Evolutionary conservation across 805 yeast genomes (phyloP), one percentile per base, ranked within the genome.

Genomic region (Kuraishia borneana): DNA sequence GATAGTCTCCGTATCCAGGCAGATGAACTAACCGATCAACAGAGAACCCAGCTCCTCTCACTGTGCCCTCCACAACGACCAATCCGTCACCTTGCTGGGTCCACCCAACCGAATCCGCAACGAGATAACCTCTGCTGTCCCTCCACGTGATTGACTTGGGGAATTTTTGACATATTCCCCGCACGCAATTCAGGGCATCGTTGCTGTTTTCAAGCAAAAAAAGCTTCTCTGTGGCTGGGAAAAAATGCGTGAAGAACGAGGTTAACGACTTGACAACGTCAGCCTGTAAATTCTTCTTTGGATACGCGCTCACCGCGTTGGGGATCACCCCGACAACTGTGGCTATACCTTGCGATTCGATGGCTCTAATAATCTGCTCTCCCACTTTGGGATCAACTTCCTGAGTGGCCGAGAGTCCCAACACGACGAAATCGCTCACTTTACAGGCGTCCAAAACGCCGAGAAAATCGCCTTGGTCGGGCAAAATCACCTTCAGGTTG

Each of bases 61-160:
- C 85, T 4, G 75, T 70, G 33, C 98, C 99, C 50, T 77, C 80
- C 5, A 92, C 69, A 5, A 71, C 70, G 26, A 87, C 51, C 5
- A 50, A 41, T 3, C 66, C 65, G 36, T 43, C 47, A 26, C 36
- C 42, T 8, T 43, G 37, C 4, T 56, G 47, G 13, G 59, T 53
- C 63, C 70, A 70, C 17, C 53, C 44, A 1, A 82, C 64, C 3
- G 56, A 48, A 43, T 87, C 94, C 2, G 94, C 88, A 7, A 92
- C 68, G 35, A 92, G 35, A 59, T 87, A 92, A 6, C 95, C 89
- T 50, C 98, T 68, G n/a, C 76, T 60, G 46, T 89, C 96, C 59
- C 97, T 77, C 97, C 98, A 92, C 18, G 72, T 73, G 31, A 94
- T 65, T 1, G 83, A 73, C 49, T 76, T 78, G 19, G 98, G 98